These are phyloP conservation scores for Cyclotella kingstonii DNA, from an alignment of 108 stramenopile genomes.

Conservation along the genomic window DNA sequence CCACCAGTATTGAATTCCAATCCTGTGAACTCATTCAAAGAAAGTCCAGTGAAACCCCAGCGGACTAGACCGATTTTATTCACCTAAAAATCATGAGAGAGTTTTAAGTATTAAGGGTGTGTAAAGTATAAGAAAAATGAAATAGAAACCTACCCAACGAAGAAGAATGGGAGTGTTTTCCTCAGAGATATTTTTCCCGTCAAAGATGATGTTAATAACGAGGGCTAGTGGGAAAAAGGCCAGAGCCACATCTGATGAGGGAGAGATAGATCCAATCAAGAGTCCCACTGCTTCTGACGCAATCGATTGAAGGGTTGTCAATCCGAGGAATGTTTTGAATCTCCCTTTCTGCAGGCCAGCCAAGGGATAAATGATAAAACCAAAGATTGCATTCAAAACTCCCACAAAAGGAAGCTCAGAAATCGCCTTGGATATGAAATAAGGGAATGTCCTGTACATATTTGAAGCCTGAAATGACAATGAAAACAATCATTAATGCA, in stretches of 20 bases:
- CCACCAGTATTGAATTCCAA: constrained; percentile 68
- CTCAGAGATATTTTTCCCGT: constrained; percentile 80
- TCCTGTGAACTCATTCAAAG: constrained; percentile 85
- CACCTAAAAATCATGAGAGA: not conserved
- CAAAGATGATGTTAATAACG: constrained; percentile 90
- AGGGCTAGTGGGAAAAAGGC: constrained; percentile 83
- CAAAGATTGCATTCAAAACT: constrained; percentile 81
- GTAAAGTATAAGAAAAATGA: not conserved
- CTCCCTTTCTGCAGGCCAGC: constrained; percentile 63
- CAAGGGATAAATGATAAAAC: constrained; percentile 76
- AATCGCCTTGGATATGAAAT: constrained; percentile 92
- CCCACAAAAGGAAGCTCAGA: constrained; percentile 87
- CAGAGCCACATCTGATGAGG: constrained; percentile 71
- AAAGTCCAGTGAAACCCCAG: constrained; percentile 85
- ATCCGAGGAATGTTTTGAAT: constrained; percentile 77
- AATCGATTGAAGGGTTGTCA: constrained; percentile 73
- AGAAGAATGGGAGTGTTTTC: constrained; percentile 77
- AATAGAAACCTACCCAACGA: constrained; percentile 48
- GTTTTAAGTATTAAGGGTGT: not conserved
- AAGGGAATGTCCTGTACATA: constrained; percentile 86
- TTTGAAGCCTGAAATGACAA: constrained; percentile 17
- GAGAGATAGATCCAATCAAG: constrained; percentile 63
- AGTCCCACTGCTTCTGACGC: constrained; percentile 73
- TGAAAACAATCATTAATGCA: not conserved
- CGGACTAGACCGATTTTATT: constrained; percentile 71